Percentiles rank a stretch among this genome's conserved stretches.
Evolutionary conservation across 169 alveolate species (phyloP).

Genomic region (Fabrea salina): DNA sequence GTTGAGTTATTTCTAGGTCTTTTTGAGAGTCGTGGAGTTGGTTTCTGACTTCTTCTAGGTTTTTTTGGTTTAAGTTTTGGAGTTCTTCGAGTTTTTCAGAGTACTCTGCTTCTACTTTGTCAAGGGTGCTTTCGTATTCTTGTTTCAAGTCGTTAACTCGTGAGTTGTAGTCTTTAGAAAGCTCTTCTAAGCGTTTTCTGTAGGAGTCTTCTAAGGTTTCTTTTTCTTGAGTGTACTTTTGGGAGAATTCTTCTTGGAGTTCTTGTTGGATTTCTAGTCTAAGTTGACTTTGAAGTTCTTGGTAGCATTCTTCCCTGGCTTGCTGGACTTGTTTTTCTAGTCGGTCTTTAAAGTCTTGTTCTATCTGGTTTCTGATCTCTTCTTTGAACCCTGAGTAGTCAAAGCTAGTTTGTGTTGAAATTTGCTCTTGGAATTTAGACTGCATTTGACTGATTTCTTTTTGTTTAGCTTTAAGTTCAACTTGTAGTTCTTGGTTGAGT

Average conservation of each 20-base stretch:
- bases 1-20: no score
- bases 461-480: no score
- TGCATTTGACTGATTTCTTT: no score
- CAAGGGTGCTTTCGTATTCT: not conserved
- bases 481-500: no score
- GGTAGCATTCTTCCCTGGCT: not conserved
- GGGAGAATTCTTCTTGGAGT: not conserved
- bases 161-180: not conserved
- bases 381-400: not conserved
- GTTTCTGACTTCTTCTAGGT: not conserved
- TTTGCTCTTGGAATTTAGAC: no score
- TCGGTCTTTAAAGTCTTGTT: not conserved
- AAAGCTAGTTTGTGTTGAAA: conserved; percentile 18
- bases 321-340: not conserved
- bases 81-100: not conserved
- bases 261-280: not conserved
- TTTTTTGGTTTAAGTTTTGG: not conserved
- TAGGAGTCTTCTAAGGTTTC: not conserved
- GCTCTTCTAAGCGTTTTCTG: not conserved
- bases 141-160: not conserved
- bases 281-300: not conserved
- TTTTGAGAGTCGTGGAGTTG: no score
- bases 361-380: not conserved
- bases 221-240: not conserved
- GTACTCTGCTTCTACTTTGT: conserved; percentile 5